Percentiles rank a stretch among this genome's conserved stretches.
These are phyloP conservation scores for Arabidopsis arenosa DNA, from an alignment of 345 rosid species.

Conservation along the genomic window DNA sequence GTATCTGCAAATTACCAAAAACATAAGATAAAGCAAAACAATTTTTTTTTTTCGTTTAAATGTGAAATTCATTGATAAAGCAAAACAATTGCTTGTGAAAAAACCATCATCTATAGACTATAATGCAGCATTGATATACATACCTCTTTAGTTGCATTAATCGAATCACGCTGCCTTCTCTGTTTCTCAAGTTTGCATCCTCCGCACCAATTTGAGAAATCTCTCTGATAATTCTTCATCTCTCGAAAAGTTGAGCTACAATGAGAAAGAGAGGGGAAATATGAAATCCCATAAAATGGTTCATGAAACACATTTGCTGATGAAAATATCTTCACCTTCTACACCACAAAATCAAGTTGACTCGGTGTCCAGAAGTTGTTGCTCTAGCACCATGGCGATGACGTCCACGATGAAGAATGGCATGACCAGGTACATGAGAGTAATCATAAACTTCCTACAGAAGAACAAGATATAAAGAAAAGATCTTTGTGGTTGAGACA, in stretches of 20 bases:
- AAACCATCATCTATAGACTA: background rate
- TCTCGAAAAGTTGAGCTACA: constrained; percentile 83
- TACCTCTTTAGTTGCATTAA: constrained; percentile 53
- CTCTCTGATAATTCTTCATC: constrained; percentile 81
- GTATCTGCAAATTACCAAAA: constrained; percentile 29
- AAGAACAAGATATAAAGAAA: constrained; percentile 5
- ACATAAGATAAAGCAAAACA: constrained; percentile 6
- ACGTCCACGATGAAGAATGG: constrained; percentile 91
- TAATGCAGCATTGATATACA: constrained; percentile 14
- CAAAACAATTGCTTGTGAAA: constrained; percentile 6
- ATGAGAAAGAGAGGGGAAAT: constrained; percentile 1
- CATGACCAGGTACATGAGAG: constrained; percentile 79
- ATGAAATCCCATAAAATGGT: constrained; percentile 6
- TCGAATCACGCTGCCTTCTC: constrained; percentile 58
- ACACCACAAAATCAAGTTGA: constrained; percentile 91
- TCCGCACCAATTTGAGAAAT: constrained; percentile 89
- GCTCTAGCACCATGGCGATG: constrained; percentile 99
- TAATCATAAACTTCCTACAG: constrained; percentile 78
- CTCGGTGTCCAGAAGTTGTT: constrained; percentile 75
- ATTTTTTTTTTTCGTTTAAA: no score
- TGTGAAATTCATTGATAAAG: no score
- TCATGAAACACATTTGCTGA: constrained; percentile 10
- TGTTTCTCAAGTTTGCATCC: constrained; percentile 70
- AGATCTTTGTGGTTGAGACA: constrained; percentile 16
- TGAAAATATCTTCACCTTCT: constrained; percentile 65